phyloP scores from a whole-genome alignment of 257 asterid genomes.

The Solanum appendiculatum region DNA sequence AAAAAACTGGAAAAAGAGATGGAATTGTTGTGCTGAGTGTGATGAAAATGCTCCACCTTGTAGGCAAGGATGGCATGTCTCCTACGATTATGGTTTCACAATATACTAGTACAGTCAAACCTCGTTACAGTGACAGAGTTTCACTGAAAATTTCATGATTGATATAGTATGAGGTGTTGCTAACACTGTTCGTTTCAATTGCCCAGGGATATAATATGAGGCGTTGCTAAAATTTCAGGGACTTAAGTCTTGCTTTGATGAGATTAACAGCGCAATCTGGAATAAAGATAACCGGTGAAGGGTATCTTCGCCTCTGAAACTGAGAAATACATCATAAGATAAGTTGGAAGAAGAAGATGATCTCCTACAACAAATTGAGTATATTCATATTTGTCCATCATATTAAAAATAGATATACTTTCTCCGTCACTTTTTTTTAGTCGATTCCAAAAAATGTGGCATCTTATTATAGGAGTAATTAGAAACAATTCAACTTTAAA shows the following conservation, averaged over 20 bases:
- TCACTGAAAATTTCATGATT: neutral
- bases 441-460: too few species aligned
- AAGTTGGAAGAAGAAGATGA: too few species aligned
- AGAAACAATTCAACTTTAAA: too few species aligned
- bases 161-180: neutral
- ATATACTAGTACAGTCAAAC: neutral
- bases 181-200: too few species aligned
- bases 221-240: too few species aligned
- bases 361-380: too few species aligned
- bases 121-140: neutral
- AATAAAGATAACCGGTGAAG: neutral
- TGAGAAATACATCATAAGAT: neutral
- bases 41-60: constrained; percentile 52
- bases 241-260: neutral
- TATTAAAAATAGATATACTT: too few species aligned
- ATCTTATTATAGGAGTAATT: too few species aligned
- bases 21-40: constrained; percentile 68
- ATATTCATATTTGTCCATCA: too few species aligned
- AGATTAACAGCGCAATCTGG: neutral
- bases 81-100: neutral
- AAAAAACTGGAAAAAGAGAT: constrained; percentile 53
- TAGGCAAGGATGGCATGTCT: neutral
- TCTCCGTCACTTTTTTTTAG: too few species aligned
- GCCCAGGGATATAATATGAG: too few species aligned
- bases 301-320: neutral